Conservation (phyloP, 208 protist species). For the Leishmania braziliensis region DNA sequence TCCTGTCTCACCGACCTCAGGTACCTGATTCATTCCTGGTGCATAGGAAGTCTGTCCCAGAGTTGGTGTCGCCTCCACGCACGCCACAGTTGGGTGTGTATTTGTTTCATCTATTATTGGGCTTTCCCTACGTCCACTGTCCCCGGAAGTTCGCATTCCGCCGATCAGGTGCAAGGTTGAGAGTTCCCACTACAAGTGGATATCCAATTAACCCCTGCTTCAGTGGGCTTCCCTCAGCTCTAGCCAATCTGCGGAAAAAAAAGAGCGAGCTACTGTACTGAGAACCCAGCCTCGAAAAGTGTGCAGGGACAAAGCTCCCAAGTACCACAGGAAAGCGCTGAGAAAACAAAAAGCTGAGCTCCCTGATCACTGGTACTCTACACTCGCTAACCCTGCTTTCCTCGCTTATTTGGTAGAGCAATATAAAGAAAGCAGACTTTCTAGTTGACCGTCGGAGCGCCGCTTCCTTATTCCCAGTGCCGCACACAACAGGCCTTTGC, state of each 20-base stretch:
- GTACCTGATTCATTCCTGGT: slow-evolving; percentile 5
- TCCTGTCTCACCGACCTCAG: background rate
- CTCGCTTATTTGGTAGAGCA: background rate
- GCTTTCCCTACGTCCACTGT: background rate
- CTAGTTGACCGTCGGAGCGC: background rate
- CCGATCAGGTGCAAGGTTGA: background rate
- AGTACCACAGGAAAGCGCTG: background rate
- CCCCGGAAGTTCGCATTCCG: background rate
- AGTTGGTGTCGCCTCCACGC: background rate
- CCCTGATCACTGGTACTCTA: background rate
- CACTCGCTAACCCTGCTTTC: background rate
- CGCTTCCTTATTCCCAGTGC: background rate
- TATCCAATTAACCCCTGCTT: background rate
- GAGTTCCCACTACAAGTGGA: background rate
- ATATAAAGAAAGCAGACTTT: background rate
- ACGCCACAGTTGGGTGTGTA: background rate
- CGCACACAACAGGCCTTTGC: background rate
- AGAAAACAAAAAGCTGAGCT: background rate
- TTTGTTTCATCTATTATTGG: background rate
- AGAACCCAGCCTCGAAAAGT: background rate
- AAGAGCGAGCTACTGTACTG: background rate
- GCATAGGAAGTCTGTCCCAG: background rate
- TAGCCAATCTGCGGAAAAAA: background rate
- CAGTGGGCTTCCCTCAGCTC: background rate
- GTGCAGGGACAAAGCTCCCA: background rate